These are phyloP conservation scores for Amanita phalloides DNA, from an alignment of 768 basidiomycete genomes.

Conservation along the genomic window DNA sequence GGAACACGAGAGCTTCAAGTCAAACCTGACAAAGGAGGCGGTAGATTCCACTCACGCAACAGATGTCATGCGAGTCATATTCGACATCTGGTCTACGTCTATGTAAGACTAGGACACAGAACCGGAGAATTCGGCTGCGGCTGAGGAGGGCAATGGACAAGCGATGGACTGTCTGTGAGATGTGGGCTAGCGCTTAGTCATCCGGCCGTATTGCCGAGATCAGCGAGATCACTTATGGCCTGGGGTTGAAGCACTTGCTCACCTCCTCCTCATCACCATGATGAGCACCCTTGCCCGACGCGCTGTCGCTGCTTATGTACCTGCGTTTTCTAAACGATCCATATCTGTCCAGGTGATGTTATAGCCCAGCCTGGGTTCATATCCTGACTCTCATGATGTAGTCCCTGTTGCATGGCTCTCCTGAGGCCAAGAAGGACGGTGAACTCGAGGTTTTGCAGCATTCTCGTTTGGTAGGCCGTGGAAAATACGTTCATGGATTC, in stretches of 20 bases:
- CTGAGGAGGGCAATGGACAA: conserved; percentile 16
- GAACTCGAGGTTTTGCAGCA: conserved; percentile 73
- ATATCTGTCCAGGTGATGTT: conserved; percentile 54
- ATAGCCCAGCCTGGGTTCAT: conserved; percentile 6
- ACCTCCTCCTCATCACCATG: conserved; percentile 14
- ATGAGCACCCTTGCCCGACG: conserved; percentile 20
- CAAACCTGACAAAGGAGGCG: not conserved
- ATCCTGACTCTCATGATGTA: conserved; percentile 22
- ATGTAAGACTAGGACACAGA: not conserved
- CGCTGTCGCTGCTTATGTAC: conserved; percentile 8
- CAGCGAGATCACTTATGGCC: not conserved
- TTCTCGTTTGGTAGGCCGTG: conserved; percentile 79
- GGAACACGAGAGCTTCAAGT: not conserved
- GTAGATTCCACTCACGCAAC: not conserved
- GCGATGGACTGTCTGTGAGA: conserved; percentile 27
- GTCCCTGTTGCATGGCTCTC: conserved; percentile 90
- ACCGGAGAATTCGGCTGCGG: conserved; percentile 17
- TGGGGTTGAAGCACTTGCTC: not conserved
- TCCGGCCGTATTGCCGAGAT: conserved; percentile 1
- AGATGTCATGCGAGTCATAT: not conserved
- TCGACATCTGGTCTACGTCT: not conserved
- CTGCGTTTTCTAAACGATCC: conserved; percentile 26
- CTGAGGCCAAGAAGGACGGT: conserved; percentile 77
- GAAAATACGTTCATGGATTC: conserved; percentile 89
- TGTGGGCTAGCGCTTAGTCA: conserved; percentile 29